Conservation (phyloP, 768 basidiomycete species). For the Chalciporus pseudorubinellus region DNA sequence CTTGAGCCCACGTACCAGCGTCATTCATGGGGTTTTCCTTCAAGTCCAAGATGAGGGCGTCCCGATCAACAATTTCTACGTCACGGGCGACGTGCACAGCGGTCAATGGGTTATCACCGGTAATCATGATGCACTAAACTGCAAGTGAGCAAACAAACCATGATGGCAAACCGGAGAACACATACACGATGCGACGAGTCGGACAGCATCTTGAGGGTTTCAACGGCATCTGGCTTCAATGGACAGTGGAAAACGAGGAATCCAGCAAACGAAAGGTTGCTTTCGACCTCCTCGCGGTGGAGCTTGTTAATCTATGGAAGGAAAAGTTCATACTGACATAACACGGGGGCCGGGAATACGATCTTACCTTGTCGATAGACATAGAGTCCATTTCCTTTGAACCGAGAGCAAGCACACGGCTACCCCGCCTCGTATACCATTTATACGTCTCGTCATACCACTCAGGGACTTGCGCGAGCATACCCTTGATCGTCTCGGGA, state of each 20-base stretch:
- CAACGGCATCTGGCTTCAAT: conserved; percentile 89
- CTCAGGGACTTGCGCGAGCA: conserved; percentile 72
- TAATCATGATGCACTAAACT: conserved; percentile 94
- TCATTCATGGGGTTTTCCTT: conserved; percentile 75
- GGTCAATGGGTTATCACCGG: conserved; percentile 96
- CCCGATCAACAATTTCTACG: conserved; percentile 96
- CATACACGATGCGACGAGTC: conserved; percentile 95
- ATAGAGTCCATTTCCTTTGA: conserved; percentile 79
- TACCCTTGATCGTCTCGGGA: conserved; percentile 91
- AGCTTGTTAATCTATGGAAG: conserved; percentile 77
- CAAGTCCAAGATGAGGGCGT: conserved; percentile 88
- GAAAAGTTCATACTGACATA: neutral
- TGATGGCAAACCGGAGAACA: conserved; percentile 9
- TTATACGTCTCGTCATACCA: conserved; percentile 95
- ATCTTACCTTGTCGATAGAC: conserved; percentile 66
- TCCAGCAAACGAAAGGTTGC: conserved; percentile 78
- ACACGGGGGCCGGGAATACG: neutral
- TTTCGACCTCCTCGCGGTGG: conserved; percentile 79
- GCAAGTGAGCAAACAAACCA: neutral
- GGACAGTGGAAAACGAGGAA: conserved; percentile 99
- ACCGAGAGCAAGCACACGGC: conserved; percentile 89
- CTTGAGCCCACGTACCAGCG: conserved; percentile 48
- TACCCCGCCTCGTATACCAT: conserved; percentile 89
- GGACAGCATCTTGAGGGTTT: conserved; percentile 87
- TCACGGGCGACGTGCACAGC: conserved; percentile 94